Percentiles rank a stretch among this genome's conserved stretches.
Evolutionary conservation across 768 basidiomycete genomes (phyloP).

Genomic region (Russula dissimulans): DNA sequence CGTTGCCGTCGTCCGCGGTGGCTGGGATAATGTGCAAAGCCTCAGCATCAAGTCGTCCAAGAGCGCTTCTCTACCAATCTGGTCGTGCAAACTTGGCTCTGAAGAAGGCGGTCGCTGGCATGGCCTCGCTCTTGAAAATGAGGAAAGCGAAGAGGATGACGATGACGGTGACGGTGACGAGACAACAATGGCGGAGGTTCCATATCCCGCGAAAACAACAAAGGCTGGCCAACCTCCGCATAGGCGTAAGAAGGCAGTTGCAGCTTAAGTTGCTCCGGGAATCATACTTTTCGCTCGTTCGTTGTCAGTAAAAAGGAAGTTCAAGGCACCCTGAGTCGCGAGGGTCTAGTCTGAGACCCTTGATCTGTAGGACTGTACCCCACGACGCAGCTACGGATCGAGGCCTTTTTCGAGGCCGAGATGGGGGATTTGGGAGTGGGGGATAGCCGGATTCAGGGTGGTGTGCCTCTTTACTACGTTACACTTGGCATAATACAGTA

Average conservation of each 20-base stretch:
- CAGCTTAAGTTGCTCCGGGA: conserved; percentile 20
- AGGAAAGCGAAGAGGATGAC: conserved; percentile 16
- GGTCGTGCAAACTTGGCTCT: conserved; percentile 67
- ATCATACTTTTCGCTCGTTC: no score
- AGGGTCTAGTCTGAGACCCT: no score
- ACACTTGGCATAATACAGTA: no score
- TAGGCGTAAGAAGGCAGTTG: conserved; percentile 28
- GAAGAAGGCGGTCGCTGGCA: conserved; percentile 53
- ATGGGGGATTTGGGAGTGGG: no score
- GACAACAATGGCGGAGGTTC: background rate
- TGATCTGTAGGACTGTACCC: no score
- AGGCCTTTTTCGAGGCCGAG: no score
- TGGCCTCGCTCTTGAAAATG: conserved; percentile 30
- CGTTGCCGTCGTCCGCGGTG: conserved; percentile 57
- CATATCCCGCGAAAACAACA: background rate
- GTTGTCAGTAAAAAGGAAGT: background rate
- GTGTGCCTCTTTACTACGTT: no score
- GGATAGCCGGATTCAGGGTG: no score
- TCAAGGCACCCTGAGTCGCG: no score
- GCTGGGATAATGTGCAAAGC: conserved; percentile 87
- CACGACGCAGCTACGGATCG: no score
- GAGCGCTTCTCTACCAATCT: conserved; percentile 82
- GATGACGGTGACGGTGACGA: background rate
- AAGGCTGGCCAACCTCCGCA: background rate
- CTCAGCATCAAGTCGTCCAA: conserved; percentile 85